Conservation (phyloP, 768 basidiomycete species). For the Brasilioporus rufonigricans region DNA sequence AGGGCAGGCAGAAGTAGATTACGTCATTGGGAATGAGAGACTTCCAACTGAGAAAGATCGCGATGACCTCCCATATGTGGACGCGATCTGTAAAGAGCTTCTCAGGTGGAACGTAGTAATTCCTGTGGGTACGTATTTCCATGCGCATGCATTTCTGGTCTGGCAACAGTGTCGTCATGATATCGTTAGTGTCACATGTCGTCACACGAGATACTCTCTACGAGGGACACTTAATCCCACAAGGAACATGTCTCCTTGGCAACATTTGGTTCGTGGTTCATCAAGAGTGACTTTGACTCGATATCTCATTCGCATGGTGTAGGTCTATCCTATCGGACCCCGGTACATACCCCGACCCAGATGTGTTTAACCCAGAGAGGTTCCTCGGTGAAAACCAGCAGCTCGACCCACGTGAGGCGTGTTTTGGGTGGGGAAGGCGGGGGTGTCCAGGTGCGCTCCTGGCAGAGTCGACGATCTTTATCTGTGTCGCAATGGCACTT, state of each 20-base stretch:
- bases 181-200: conserved; percentile 1
- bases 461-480: conserved; percentile 9
- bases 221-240: conserved; percentile 21
- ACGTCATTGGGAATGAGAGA: conserved; percentile 1
- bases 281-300: too few species aligned
- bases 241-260: conserved; percentile 7
- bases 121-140: neutral
- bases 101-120: conserved; percentile 3
- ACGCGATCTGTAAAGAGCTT: conserved; percentile 8
- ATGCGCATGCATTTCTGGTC: neutral
- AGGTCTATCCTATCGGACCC: conserved; percentile 6
- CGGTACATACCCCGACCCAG: neutral
- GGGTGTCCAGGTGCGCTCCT: conserved; percentile 4
- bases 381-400: conserved; percentile 6
- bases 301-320: neutral
- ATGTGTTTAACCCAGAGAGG: conserved; percentile 6
- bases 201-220: conserved; percentile 15
- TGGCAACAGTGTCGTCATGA: neutral
- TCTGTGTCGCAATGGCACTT: neutral
- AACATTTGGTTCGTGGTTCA: conserved; percentile 10
- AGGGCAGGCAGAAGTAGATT: conserved; percentile 3
- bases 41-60: conserved; percentile 11
- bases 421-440: conserved; percentile 16
- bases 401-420: conserved; percentile 1
- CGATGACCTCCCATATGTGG: conserved; percentile 4